Evolutionary conservation across 192 early-diverging fungal species (phyloP).

Genomic region (Linnemannia exigua): DNA sequence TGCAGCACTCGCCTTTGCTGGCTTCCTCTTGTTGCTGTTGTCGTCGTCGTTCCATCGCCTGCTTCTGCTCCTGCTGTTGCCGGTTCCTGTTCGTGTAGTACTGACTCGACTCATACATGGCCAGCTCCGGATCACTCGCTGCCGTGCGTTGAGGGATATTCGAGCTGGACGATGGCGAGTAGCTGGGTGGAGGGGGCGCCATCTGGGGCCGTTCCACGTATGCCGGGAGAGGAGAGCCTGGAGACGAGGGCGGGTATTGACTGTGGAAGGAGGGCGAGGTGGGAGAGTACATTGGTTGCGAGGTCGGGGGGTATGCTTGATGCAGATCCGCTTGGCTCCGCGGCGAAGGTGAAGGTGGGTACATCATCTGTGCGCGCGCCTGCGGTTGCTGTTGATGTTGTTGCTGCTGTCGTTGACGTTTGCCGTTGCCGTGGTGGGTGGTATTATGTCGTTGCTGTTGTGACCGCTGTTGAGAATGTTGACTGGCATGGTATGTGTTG

Average conservation of each 20-base stretch:
- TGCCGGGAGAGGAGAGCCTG: conserved; percentile 32
- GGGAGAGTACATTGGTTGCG: conserved; percentile 44
- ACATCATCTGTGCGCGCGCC: conserved; percentile 33
- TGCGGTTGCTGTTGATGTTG: conserved; percentile 18
- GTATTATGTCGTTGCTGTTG: conserved; percentile 30
- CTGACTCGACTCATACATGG: conserved; percentile 33
- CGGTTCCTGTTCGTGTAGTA: conserved; percentile 52
- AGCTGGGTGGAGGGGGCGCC: conserved; percentile 36
- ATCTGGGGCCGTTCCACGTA: conserved; percentile 44
- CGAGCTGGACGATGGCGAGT: conserved; percentile 13
- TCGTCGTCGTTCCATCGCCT: conserved; percentile 9
- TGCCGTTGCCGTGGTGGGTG: conserved; percentile 13
- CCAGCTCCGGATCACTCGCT: conserved; percentile 43
- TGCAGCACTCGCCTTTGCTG: conserved; percentile 32
- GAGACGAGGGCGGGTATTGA: conserved; percentile 41
- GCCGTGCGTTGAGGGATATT: background rate
- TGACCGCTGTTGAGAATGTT: conserved; percentile 12
- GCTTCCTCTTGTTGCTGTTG: conserved; percentile 24
- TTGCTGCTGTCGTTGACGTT: conserved; percentile 12
- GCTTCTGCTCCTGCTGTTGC: conserved; percentile 30
- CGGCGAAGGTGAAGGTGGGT: conserved; percentile 28
- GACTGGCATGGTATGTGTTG: conserved; percentile 37
- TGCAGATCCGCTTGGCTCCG: conserved; percentile 36
- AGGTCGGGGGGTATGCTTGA: conserved; percentile 16
- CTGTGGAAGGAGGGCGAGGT: conserved; percentile 44